Evolutionary conservation across 148 eudicot genomes (phyloP).

Genomic region (Chenopodium quinoa): DNA sequence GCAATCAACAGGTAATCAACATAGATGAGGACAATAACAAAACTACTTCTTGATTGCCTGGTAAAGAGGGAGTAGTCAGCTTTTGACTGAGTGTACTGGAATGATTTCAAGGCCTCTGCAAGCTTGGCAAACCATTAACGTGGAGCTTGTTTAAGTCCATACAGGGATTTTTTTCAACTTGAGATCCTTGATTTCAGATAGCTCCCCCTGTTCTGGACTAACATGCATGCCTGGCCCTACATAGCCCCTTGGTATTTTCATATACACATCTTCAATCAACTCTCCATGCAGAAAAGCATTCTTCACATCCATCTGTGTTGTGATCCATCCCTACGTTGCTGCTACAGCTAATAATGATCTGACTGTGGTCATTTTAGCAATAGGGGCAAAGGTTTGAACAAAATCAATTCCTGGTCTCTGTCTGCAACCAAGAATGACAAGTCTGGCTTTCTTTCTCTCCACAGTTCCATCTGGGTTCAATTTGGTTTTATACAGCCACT

Average conservation of each 20-base stretch:
- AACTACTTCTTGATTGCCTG: fast-evolving
- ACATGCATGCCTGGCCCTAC: background rate
- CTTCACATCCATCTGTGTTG: no score
- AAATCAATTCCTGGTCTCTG: background rate
- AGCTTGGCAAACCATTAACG: background rate
- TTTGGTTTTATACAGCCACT: no score
- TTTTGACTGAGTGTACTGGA: background rate
- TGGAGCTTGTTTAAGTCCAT: background rate
- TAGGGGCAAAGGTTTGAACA: background rate
- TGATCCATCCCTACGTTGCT: background rate
- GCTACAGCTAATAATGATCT: background rate
- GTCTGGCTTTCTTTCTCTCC: no score
- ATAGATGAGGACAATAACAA: background rate
- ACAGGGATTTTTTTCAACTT: background rate
- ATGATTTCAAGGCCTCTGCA: background rate
- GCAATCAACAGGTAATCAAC: background rate
- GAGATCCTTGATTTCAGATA: background rate
- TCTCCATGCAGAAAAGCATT: no score
- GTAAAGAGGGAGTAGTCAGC: background rate
- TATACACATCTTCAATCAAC: background rate
- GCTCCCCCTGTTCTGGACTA: background rate
- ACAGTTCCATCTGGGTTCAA: no score
- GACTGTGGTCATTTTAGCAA: background rate
- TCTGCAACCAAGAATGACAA: background rate
- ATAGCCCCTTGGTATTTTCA: background rate